A percentile compares a stretch with the other conserved stretches of the same genome.
These are phyloP conservation scores for Apiotrichum sp. DNA, from an alignment of 1,284 basidiomycete genomes.

Conservation along the genomic window DNA sequence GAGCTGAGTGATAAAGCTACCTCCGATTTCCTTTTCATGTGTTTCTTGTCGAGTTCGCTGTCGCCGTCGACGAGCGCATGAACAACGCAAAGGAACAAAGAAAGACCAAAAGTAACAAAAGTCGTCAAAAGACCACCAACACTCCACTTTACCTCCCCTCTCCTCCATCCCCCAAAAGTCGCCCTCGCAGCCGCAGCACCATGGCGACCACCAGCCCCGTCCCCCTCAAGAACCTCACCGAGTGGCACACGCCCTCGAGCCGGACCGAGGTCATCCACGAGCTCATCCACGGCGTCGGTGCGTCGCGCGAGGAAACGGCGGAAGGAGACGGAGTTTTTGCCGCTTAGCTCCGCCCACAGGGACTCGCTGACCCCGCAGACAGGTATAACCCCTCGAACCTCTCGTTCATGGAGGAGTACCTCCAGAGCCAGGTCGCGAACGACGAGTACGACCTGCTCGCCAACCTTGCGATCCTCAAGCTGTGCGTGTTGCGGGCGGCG, in stretches of 20 bases:
- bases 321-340: neutral
- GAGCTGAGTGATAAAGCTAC: neutral
- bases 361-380: constrained; percentile 52
- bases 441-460: constrained; percentile 90
- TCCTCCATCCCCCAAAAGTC: constrained; percentile 7
- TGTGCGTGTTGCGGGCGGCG: constrained; percentile 50
- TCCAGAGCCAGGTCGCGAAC: constrained; percentile 81
- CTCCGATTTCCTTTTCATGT: neutral
- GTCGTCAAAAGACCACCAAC: neutral
- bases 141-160: neutral
- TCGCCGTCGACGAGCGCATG: no score
- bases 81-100: neutral
- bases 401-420: constrained; percentile 86
- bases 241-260: constrained; percentile 57
- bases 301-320: constrained; percentile 35
- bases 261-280: constrained; percentile 80
- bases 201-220: constrained; percentile 33
- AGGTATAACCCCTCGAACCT: constrained; percentile 94
- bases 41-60: neutral
- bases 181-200: constrained; percentile 7
- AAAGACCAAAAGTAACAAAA: neutral
- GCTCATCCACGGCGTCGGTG: constrained; percentile 84
- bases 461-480: constrained; percentile 73
- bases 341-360: no score
- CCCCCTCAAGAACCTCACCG: constrained; percentile 32